Evolutionary conservation across 176 grass and related monocot species (phyloP).

Genomic region (Triticum turgidum): DNA sequence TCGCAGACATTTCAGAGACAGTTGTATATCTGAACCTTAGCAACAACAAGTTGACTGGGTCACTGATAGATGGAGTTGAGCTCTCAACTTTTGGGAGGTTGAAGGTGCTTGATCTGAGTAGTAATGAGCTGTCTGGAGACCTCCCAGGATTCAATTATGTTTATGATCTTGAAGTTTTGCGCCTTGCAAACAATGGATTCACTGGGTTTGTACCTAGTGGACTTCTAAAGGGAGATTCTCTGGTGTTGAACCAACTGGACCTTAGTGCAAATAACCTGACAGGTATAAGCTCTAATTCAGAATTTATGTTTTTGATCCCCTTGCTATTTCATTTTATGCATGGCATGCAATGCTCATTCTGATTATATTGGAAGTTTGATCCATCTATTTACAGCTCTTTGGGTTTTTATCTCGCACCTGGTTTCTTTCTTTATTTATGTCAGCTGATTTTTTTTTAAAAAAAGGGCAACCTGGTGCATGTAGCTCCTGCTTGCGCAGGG

Average conservation of each 20-base stretch:
- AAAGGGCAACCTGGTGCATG: no score
- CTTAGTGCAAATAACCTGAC: slow-evolving; percentile 90
- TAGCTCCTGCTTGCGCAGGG: no score
- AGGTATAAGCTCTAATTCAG: slow-evolving; percentile 43
- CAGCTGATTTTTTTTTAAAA: background rate
- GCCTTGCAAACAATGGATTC: slow-evolving; percentile 79
- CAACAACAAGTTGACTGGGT: slow-evolving; percentile 77
- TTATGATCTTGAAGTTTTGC: slow-evolving; percentile 92
- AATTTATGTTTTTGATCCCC: background rate
- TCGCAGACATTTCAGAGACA: slow-evolving; percentile 87
- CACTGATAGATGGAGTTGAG: slow-evolving; percentile 83
- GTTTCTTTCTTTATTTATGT: background rate
- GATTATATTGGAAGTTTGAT: background rate
- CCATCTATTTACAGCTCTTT: background rate
- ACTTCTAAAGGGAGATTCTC: slow-evolving; percentile 94
- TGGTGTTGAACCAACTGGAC: slow-evolving; percentile 85
- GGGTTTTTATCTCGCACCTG: background rate
- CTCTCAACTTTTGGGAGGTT: slow-evolving; percentile 89
- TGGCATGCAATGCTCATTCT: slow-evolving; percentile 15
- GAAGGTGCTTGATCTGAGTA: slow-evolving; percentile 95
- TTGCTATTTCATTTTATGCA: background rate
- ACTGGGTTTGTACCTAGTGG: slow-evolving; percentile 86
- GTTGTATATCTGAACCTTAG: slow-evolving; percentile 86
- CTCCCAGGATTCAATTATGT: slow-evolving; percentile 99
- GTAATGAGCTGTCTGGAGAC: slow-evolving; percentile 81